phyloP scores from a whole-genome alignment of 1,284 basidiomycete genomes.

The Cutaneotrichosporon sp. region DNA sequence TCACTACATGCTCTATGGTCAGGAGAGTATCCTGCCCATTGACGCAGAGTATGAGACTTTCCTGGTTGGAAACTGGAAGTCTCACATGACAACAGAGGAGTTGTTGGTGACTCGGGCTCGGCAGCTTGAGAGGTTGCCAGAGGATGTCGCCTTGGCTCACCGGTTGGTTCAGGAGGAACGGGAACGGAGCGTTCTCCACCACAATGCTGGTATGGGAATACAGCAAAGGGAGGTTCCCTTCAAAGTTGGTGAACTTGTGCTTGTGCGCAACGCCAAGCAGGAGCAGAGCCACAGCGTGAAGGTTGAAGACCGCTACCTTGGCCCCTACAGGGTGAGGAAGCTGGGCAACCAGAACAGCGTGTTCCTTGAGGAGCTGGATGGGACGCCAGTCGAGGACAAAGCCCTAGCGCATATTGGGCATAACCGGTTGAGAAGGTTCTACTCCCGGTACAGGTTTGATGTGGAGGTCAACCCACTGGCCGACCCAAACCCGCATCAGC shows the following conservation, averaged over 20 bases:
- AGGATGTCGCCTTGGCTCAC: neutral
- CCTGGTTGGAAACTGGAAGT: slow-evolving; percentile 2
- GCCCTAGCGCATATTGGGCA: neutral
- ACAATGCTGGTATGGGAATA: neutral
- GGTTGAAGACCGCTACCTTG: slow-evolving; percentile 4
- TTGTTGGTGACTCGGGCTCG: neutral
- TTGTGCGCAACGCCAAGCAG: slow-evolving; percentile 8
- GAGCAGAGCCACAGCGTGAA: neutral
- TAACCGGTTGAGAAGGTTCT: slow-evolving; percentile 1
- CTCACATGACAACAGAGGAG: slow-evolving; percentile 1
- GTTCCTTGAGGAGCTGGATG: slow-evolving; percentile 6
- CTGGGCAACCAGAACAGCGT: neutral
- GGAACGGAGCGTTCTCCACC: neutral
- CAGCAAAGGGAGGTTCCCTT: neutral
- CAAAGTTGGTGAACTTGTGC: neutral
- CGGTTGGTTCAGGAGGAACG: neutral
- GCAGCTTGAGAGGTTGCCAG: slow-evolving; percentile 4
- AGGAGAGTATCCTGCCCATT: slow-evolving; percentile 10
- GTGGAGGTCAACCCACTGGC: too few relatives aligned
- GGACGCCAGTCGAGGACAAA: neutral
- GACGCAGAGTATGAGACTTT: slow-evolving; percentile 9
- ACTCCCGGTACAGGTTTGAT: too few relatives aligned
- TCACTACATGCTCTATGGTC: slow-evolving; percentile 10
- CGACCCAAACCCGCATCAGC: too few relatives aligned
- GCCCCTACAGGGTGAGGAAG: neutral